These are phyloP conservation scores for Fraxinus anomala DNA, from an alignment of 257 asterid species.

Conservation along the genomic window DNA sequence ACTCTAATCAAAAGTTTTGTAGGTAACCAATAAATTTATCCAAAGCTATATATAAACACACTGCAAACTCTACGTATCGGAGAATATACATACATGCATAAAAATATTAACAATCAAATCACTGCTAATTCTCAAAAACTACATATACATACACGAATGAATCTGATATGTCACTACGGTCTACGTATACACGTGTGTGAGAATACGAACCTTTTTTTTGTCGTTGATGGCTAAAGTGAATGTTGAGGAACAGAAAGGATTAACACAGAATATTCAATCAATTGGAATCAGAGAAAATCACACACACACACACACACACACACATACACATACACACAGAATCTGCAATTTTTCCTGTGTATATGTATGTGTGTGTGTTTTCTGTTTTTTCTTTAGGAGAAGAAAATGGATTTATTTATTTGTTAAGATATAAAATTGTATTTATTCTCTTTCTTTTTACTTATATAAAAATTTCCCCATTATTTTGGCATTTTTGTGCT, in stretches of 20 bases:
- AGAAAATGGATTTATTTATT: neutral
- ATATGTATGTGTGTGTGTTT: neutral
- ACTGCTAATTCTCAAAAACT: conserved; percentile 18
- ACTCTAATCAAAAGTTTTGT: neutral
- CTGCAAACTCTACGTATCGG: neutral
- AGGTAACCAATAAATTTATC: conserved; percentile 32
- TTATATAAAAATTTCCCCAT: no score
- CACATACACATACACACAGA: neutral
- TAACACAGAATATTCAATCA: neutral
- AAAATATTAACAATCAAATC: conserved; percentile 18
- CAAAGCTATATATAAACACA: conserved; percentile 13
- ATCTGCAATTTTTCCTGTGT: neutral
- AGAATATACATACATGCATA: neutral
- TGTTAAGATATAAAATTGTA: no score
- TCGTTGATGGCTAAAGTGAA: conserved; percentile 32
- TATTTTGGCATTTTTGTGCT: no score
- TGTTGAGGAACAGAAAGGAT: conserved; percentile 22
- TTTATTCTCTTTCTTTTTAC: no score
- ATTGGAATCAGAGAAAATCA: neutral
- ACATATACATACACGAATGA: conserved; percentile 1
- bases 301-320: no score
- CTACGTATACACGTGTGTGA: neutral
- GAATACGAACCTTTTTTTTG: conserved; percentile 25
- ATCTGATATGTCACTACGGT: conserved; percentile 3
- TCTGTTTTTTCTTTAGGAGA: neutral